Base-by-base conservation (phyloP, 1,284 basidiomycete species). In the Thelephora terrestris region DNA sequence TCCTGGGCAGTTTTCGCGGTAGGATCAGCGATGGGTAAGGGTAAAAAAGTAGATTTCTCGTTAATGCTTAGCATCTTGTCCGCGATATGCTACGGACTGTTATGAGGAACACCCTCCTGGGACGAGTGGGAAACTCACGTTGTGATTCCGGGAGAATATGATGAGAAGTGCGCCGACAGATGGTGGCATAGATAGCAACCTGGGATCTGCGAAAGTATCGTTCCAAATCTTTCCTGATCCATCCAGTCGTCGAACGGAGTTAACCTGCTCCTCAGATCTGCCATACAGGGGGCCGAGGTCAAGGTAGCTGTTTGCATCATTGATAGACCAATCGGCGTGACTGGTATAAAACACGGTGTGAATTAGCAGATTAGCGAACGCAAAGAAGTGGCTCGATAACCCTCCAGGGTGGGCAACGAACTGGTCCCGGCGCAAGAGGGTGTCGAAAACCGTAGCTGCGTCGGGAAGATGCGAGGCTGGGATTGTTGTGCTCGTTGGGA, bases 221-320 rank as follows among this genome's bases (percentile, higher is more conserved):
- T 80, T 70, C 64, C 70, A 76, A 24, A 90, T 69, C 49, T 64
- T 69, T 1, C 87, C 86, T 0, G 75, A 71, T 2, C 85, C 85
- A 57, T 85, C 79, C 48, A 69, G 71, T 48, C 67, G 69, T 43
- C 85, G 70, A n/a, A 89, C 70, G 3, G 58, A 57, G 32, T 75
- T 58, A 7, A 77, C 66, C 40, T 81, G 67, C 2, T 59, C 59
- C 39, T 74, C 63, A 35, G 68, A 78, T 59, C 61, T 78, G 1
- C 87, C 87, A 53, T 91, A 91, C 4, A 91, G 64, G 7, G 85
- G 75, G 56, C 79, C 81, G 25, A 91, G 64, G 57, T 91, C 88
- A 24, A 92, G 71, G 61, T 91, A 91, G 53, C 80, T 84, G 54
- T 79, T 82, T 2, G 79, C 68, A 48, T 78, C 64, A 59, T 91